Percentiles rank a stretch among this genome's conserved stretches.
Evolutionary conservation across 225 moss, liverwort and hornwort species (phyloP).

Genomic region (Pseudisothecium myosuroides): DNA sequence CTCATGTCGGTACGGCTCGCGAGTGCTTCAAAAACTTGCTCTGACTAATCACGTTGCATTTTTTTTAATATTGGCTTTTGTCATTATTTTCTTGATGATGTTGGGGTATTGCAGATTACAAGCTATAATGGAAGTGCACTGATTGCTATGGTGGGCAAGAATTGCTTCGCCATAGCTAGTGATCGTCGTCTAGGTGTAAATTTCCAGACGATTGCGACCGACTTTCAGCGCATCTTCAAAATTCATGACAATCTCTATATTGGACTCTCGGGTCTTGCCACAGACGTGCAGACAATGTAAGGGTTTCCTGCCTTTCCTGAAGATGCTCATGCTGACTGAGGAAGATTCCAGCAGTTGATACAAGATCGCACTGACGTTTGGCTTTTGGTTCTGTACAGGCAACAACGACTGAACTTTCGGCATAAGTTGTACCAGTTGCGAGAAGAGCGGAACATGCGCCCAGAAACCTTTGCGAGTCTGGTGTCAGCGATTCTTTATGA

Average conservation of each 20-base stretch:
- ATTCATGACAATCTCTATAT: neutral
- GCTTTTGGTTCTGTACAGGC: neutral
- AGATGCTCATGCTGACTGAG: neutral
- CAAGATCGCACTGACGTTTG: neutral
- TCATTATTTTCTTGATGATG: neutral
- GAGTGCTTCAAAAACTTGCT: neutral
- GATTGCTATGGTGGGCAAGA: neutral
- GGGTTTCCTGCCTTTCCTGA: neutral
- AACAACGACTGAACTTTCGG: neutral
- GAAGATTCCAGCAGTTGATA: neutral
- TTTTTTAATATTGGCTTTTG: neutral
- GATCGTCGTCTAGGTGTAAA: neutral
- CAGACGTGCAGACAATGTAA: neutral
- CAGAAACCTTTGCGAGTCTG: neutral
- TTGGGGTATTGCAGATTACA: neutral
- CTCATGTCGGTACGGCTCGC: neutral
- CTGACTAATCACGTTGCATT: neutral
- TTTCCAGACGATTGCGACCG: neutral
- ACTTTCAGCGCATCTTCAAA: neutral
- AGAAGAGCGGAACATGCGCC: neutral
- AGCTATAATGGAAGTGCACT: neutral
- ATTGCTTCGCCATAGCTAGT: constrained; percentile 51
- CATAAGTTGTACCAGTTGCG: neutral
- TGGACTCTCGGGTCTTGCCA: neutral
- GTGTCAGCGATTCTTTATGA: neutral